Percentiles rank a stretch among this genome's conserved stretches.
Conservation (phyloP, 768 basidiomycete species). For the Chalciporus pseudorubinellus region DNA sequence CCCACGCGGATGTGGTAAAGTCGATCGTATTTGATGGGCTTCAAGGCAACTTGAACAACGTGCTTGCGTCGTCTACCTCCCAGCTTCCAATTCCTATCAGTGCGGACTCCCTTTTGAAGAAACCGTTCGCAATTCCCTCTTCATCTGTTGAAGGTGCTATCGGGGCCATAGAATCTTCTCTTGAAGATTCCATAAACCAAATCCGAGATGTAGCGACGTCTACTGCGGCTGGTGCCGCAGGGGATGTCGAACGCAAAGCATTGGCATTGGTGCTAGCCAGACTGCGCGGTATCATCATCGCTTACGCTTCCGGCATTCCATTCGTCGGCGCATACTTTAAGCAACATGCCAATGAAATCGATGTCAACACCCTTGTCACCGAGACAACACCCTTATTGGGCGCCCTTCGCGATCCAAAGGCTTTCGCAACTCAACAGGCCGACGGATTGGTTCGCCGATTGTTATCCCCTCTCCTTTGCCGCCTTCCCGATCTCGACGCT, state of each 20-base stretch:
- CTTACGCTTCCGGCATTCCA: conserved; percentile 19
- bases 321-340: conserved; percentile 23
- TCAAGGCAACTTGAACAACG: background rate
- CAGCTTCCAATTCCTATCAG: background rate
- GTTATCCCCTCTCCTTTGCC: conserved; percentile 11
- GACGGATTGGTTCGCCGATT: conserved; percentile 17
- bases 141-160: background rate
- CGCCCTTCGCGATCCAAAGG: conserved; percentile 20
- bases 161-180: background rate
- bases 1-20: background rate
- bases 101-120: background rate
- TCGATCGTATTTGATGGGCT: background rate
- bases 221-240: background rate
- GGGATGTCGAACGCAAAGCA: conserved; percentile 4
- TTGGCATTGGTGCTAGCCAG: conserved; percentile 5
- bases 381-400: conserved; percentile 28
- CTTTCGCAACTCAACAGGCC: conserved; percentile 18
- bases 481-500: conserved; percentile 19
- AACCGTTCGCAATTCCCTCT: background rate
- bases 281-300: conserved; percentile 10
- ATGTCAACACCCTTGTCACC: conserved; percentile 1
- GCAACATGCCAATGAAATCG: conserved; percentile 1
- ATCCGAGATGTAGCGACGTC: background rate
- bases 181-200: background rate
- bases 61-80: background rate